A percentile compares a stretch with the other conserved stretches of the same genome.
Conservation (phyloP, 2,329 filamentous ascomycete genomes). For the Arthrobotrys sinensis region DNA sequence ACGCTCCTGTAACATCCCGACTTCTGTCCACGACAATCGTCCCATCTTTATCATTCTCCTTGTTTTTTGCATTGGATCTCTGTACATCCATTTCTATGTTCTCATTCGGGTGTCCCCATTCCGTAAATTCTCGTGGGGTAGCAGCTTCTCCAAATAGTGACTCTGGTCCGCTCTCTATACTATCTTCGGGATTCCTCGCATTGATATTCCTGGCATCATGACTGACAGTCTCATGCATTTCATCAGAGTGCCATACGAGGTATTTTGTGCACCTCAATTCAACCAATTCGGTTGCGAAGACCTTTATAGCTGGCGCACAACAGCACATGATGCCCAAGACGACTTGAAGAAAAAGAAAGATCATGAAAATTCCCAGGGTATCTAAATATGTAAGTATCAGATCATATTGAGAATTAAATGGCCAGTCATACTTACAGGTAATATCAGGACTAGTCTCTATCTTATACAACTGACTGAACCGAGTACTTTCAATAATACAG, state of each 20-base stretch:
- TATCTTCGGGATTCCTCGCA: neutral
- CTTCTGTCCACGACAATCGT: conserved; percentile 69
- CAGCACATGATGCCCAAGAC: conserved; percentile 16
- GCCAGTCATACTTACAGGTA: conserved; percentile 5
- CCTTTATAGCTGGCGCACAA: conserved; percentile 15
- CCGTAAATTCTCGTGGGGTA: neutral
- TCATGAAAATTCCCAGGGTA: neutral
- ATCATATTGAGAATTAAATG: neutral
- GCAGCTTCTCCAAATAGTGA: neutral
- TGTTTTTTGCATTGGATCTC: neutral
- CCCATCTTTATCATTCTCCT: neutral
- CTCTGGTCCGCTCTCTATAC: conserved; percentile 7
- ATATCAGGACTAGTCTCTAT: neutral
- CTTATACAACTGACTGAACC: neutral
- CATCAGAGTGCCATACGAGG: neutral
- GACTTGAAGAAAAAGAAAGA: conserved; percentile 5
- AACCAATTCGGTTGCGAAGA: neutral
- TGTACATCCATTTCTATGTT: conserved; percentile 20
- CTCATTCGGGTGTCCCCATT: neutral
- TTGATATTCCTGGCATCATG: neutral
- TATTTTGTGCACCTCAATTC: neutral
- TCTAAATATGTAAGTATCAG: neutral
- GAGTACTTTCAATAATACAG: conserved; percentile 17
- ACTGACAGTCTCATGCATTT: neutral
- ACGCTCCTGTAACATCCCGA: too few relatives aligned